Evolutionary conservation across 2,329 filamentous ascomycete genomes (phyloP).

Genomic region (Corynespora cassiicola): DNA sequence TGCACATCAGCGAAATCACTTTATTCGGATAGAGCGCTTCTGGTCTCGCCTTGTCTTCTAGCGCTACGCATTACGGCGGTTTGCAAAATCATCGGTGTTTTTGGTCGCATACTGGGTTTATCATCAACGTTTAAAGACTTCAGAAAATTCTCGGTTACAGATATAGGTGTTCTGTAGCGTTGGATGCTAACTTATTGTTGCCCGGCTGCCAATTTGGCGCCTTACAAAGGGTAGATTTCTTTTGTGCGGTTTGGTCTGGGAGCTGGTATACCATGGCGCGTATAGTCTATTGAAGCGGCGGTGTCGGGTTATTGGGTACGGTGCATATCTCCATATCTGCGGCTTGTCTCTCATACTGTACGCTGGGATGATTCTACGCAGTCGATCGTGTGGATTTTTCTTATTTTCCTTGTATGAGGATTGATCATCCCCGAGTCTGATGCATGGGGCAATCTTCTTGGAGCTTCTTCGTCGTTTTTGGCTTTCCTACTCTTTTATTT

Average conservation of each 20-base stretch:
- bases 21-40: slow-evolving; percentile 45
- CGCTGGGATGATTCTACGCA: slow-evolving; percentile 48
- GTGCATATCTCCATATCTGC: slow-evolving; percentile 37
- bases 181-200: slow-evolving; percentile 35
- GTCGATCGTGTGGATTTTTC: slow-evolving; percentile 28
- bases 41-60: slow-evolving; percentile 44
- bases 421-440: slow-evolving; percentile 23
- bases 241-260: slow-evolving; percentile 45
- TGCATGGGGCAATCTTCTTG: slow-evolving; percentile 30
- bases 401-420: slow-evolving; percentile 41
- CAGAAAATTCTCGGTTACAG: slow-evolving; percentile 43
- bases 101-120: slow-evolving; percentile 43
- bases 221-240: slow-evolving; percentile 48
- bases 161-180: slow-evolving; percentile 43
- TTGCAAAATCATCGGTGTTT: slow-evolving; percentile 47
- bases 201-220: slow-evolving; percentile 33
- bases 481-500: slow-evolving; percentile 21
- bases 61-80: slow-evolving; percentile 49
- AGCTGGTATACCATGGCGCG: slow-evolving; percentile 50
- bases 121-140: slow-evolving; percentile 42
- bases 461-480: slow-evolving; percentile 37
- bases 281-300: slow-evolving; percentile 44
- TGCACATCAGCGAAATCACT: slow-evolving; percentile 44
- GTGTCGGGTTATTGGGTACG: slow-evolving; percentile 43
- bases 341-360: slow-evolving; percentile 44